Evolutionary conservation across 2,329 filamentous ascomycete species (phyloP), one percentile per base, ranked within the genome.

Genomic region (Cylindrodendrum hubeiense): DNA sequence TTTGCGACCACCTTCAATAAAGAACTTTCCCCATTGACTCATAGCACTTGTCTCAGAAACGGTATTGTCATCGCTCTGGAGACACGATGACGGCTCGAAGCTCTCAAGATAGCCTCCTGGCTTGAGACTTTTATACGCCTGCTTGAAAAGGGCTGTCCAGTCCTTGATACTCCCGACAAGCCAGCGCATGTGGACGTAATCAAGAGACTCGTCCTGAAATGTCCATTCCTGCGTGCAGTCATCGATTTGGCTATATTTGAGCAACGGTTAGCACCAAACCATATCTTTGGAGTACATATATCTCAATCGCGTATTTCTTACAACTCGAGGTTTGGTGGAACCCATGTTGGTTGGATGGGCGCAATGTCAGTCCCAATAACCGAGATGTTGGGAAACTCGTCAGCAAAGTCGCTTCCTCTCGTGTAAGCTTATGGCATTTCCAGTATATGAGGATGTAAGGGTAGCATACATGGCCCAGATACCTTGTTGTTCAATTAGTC

Each of bases 101-200:
- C 57, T 66, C 33, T 67, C 62, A 3, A 67, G 28, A 54, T 58
- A 67, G 1, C 66, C 66, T 2, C 63, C 66, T 5, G 65, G 65
- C 12, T 37, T 43, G 5, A 62, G 61, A 8, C 57, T 54, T 6
- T 51, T 44, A n/a, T 56, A 67, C 17, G 66, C 63, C 15, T 60
- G 30, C 2, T 39, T 46, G 4, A 66, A 67, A 3, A 67, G 50
- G 1, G 17, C 47, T 10, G 47, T 19, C 66, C 66, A 67, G 9
- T 66, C 57, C 3, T n/a, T 51, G 4, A 67, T 57, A 3, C 66
- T 66, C 5, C 66, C 66, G 33, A 63, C 53, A 2, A 67, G 59
- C 58, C 59, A 67, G 15, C 66, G 51, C 22, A 67, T 63, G n/a
- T 67, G 63, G 7, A 67, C 53, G 21, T 57, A 67, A 13, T 67